Conservation (phyloP, 164 flowering plant species). For the Malania oleifera region DNA sequence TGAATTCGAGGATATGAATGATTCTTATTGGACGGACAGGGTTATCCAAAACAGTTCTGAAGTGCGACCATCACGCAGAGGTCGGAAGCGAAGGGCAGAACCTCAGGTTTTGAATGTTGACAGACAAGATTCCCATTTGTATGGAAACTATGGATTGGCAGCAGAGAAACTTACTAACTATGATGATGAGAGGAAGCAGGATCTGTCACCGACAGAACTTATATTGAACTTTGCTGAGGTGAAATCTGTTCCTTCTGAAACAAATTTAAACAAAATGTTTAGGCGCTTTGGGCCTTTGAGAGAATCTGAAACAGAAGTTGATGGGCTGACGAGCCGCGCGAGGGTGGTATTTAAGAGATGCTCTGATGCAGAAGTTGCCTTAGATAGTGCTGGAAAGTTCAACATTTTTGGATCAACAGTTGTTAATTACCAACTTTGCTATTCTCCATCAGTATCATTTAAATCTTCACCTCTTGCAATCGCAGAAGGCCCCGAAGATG, state of each 20-base stretch:
- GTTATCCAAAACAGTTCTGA: not conserved
- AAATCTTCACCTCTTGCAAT: conserved; percentile 4
- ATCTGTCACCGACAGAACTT: conserved; percentile 3
- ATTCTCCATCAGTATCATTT: not conserved
- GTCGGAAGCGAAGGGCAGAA: not conserved
- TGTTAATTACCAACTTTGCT: conserved; percentile 2
- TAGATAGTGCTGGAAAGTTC: not conserved
- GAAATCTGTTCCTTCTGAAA: not conserved
- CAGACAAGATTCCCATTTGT: not conserved
- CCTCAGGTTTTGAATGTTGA: not conserved
- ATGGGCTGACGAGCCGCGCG: not conserved
- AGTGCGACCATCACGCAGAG: not conserved
- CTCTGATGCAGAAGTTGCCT: conserved; percentile 4
- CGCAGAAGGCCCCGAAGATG: not conserved
- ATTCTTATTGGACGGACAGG: conserved; percentile 3
- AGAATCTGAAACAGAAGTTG: conserved; percentile 1
- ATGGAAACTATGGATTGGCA: not conserved
- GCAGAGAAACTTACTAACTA: not conserved
- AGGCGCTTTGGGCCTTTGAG: conserved; percentile 3
- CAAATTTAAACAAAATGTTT: not conserved
- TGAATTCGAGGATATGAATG: conserved; percentile 6
- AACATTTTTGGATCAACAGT: conserved; percentile 1
- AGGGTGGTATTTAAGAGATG: conserved; percentile 1
- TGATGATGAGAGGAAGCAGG: not conserved
- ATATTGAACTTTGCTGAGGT: not conserved